Percentiles rank a stretch among this genome's conserved stretches.
Evolutionary conservation across 1,284 basidiomycete species (phyloP).

Genomic region (Athelia sp.): DNA sequence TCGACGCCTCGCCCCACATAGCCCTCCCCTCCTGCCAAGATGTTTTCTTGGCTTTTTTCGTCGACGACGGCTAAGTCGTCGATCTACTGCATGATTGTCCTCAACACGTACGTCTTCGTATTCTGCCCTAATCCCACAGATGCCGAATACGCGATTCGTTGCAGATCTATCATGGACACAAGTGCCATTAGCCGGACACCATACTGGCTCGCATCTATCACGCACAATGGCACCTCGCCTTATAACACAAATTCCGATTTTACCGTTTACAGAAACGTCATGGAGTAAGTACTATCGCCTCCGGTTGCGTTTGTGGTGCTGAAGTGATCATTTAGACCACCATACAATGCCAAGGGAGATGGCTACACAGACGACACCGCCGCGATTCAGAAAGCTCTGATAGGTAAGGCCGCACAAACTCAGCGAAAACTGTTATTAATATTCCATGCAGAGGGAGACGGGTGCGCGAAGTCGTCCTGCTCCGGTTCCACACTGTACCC

Average conservation of each 20-base stretch:
- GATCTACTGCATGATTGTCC: too few relatives aligned
- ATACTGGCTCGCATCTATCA: not conserved
- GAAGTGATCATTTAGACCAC: not conserved
- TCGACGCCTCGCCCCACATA: too few relatives aligned
- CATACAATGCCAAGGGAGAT: constrained; percentile 42
- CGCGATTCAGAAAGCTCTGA: constrained; percentile 37
- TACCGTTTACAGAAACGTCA: not conserved
- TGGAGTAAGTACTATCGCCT: not conserved
- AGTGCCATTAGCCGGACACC: not conserved
- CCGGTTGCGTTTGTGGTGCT: not conserved
- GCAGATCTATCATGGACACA: too few relatives aligned
- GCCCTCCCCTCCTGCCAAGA: too few relatives aligned
- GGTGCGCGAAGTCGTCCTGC: not conserved
- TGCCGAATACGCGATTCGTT: too few relatives aligned
- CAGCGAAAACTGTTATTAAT: too few relatives aligned
- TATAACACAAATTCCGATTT: not conserved
- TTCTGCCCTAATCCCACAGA: too few relatives aligned
- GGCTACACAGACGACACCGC: constrained; percentile 44
- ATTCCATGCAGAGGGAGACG: not conserved
- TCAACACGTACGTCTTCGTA: too few relatives aligned
- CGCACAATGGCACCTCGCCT: not conserved
- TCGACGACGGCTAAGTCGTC: too few relatives aligned
- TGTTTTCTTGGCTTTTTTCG: too few relatives aligned
- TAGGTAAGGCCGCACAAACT: too few relatives aligned
- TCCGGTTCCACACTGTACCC: not conserved